Conservation (phyloP, 2,329 filamentous ascomycete species). For the Cercospora zeae-maydis region DNA sequence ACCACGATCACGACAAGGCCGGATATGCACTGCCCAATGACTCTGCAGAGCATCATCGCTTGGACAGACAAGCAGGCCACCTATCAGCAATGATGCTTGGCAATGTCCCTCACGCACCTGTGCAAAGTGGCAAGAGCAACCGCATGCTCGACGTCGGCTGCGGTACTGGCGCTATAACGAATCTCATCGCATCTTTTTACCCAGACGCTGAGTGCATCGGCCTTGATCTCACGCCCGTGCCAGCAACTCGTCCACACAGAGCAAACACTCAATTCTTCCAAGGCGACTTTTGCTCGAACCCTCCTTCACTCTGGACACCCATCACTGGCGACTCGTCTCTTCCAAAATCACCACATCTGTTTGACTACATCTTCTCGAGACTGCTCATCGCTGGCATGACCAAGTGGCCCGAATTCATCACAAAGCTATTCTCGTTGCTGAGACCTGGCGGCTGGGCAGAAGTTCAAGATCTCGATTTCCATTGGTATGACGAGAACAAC, state of each 20-base stretch:
- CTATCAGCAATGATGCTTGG: constrained; percentile 22
- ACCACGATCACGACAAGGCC: constrained; percentile 3
- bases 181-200: constrained; percentile 15
- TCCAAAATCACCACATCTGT: constrained; percentile 4
- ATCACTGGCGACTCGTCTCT: background rate
- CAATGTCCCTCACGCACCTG: constrained; percentile 17
- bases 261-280: constrained; percentile 16
- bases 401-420: constrained; percentile 24
- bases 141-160: constrained; percentile 14
- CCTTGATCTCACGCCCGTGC: constrained; percentile 34
- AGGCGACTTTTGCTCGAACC: constrained; percentile 10
- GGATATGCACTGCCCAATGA: constrained; percentile 11
- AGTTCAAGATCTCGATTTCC: constrained; percentile 20
- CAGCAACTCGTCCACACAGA: constrained; percentile 1
- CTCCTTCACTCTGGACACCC: constrained; percentile 13
- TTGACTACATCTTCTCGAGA: constrained; percentile 26
- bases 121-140: background rate
- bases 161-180: constrained; percentile 35
- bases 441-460: constrained; percentile 27
- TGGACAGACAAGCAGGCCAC: constrained; percentile 24
- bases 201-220: constrained; percentile 34
- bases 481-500: constrained; percentile 5
- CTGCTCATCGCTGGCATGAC: constrained; percentile 25
- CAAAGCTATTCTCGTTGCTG: constrained; percentile 15
- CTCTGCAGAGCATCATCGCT: constrained; percentile 22